phyloP scores from a whole-genome alignment of 768 basidiomycete species.

The Hebeloma cylindrosporum region DNA sequence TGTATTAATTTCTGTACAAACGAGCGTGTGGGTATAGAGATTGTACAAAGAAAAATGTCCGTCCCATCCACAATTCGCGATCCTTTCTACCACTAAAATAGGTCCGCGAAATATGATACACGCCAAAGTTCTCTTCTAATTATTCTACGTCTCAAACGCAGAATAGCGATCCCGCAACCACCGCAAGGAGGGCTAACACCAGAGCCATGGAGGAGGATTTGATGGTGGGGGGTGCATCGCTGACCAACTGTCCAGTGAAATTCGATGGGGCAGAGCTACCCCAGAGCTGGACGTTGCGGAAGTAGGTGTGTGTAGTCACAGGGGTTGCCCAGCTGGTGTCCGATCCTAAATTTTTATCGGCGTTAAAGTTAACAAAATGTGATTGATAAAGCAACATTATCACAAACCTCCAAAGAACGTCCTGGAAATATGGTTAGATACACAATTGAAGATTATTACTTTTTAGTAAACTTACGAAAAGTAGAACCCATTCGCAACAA shows the following conservation, averaged over 20 bases:
- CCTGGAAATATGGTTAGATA: conserved; percentile 31
- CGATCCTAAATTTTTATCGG: conserved; percentile 53
- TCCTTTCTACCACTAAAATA: not conserved
- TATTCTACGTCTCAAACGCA: too few species aligned
- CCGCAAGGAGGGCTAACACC: conserved; percentile 14
- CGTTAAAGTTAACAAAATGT: conserved; percentile 14
- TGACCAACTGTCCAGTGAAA: conserved; percentile 36
- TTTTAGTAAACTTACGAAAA: conserved; percentile 59
- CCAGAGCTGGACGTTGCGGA: conserved; percentile 71
- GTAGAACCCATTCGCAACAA: conserved; percentile 68
- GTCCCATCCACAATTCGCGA: too few species aligned
- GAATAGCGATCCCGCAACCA: conserved; percentile 18
- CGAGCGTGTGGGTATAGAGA: too few species aligned
- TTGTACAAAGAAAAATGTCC: too few species aligned
- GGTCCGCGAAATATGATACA: too few species aligned
- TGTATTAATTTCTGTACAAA: too few species aligned
- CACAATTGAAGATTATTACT: not conserved
- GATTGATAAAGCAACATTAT: not conserved
- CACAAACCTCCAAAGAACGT: conserved; percentile 78
- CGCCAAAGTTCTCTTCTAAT: too few species aligned
- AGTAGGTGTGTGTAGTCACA: conserved; percentile 67
- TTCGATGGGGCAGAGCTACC: conserved; percentile 53
- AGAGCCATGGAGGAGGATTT: conserved; percentile 16
- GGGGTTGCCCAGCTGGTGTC: conserved; percentile 75
- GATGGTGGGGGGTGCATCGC: conserved; percentile 20